A percentile compares a stretch with the other conserved stretches of the same genome.
These are phyloP conservation scores for Wallacemonas sp. DNA, from an alignment of 208 protist species.

Conservation along the genomic window DNA sequence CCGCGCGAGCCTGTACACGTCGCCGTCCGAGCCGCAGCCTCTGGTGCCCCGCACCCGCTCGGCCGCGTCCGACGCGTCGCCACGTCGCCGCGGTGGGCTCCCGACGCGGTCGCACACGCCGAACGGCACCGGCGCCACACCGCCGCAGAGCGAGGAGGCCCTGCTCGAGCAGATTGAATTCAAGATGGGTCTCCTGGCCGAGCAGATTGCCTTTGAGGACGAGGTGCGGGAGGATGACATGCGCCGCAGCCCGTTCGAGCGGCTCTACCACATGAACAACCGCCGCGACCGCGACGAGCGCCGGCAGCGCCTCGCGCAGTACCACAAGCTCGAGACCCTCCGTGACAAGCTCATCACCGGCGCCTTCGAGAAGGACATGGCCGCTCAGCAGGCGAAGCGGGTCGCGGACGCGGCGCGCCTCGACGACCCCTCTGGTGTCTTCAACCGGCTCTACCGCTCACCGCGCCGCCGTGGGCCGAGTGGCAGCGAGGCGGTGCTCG, in stretches of 20 bases:
- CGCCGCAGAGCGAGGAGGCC: slow-evolving; percentile 26
- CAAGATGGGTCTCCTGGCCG: slow-evolving; percentile 41
- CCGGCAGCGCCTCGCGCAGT: slow-evolving; percentile 44
- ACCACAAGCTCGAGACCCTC: slow-evolving; percentile 53
- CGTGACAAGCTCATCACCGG: slow-evolving; percentile 53
- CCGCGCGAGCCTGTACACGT: not conserved
- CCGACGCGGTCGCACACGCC: not conserved
- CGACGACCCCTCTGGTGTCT: slow-evolving; percentile 43
- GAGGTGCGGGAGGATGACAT: slow-evolving; percentile 38
- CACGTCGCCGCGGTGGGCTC: not conserved
- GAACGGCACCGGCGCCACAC: slow-evolving; percentile 5
- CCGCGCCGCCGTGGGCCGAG: slow-evolving; percentile 2
- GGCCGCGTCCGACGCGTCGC: not conserved
- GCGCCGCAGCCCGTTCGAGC: slow-evolving; percentile 54
- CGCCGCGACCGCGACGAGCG: slow-evolving; percentile 71
- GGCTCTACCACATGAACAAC: slow-evolving; percentile 88
- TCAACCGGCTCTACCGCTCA: slow-evolving; percentile 62
- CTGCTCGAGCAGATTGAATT: slow-evolving; percentile 49
- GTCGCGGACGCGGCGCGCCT: slow-evolving; percentile 42
- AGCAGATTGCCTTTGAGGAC: slow-evolving; percentile 43
- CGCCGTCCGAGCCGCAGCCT: not conserved
- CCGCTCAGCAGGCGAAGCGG: slow-evolving; percentile 35
- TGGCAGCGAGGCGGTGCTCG: not conserved
- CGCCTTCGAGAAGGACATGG: slow-evolving; percentile 38
- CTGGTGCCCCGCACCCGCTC: not conserved